These are phyloP conservation scores for Selaginella moellendorffii DNA, from an alignment of 75 land plant genomes.

Conservation along the genomic window DNA sequence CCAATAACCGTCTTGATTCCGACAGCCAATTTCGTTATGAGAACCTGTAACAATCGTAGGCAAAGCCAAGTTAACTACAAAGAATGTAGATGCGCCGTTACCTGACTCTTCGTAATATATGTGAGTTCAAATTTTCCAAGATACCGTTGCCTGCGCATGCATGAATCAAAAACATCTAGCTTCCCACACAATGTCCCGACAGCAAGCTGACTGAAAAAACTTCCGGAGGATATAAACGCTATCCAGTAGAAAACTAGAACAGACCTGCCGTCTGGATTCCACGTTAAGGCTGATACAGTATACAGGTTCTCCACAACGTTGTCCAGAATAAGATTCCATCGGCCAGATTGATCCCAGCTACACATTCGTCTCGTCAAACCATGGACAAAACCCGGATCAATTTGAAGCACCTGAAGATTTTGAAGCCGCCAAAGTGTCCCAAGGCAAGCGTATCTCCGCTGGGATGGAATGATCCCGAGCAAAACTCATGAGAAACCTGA, in stretches of 20 bases:
- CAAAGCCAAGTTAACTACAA: neutral
- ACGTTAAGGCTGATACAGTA: slow-evolving; percentile 18
- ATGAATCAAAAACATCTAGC: slow-evolving; percentile 27
- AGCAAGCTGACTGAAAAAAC: slow-evolving; percentile 21
- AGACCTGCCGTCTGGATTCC: slow-evolving; percentile 40
- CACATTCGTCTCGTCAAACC: neutral
- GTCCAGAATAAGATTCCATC: neutral
- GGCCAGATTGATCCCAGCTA: neutral
- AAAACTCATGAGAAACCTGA: slow-evolving; percentile 15
- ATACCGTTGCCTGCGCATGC: slow-evolving; percentile 15
- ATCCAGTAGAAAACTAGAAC: neutral
- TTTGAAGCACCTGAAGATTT: slow-evolving; percentile 15
- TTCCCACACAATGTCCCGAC: slow-evolving; percentile 29
- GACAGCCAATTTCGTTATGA: slow-evolving; percentile 17
- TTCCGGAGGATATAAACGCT: neutral
- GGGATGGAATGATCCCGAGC: slow-evolving; percentile 21
- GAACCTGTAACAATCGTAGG: slow-evolving; percentile 15
- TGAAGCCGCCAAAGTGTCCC: slow-evolving; percentile 23
- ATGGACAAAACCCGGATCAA: neutral
- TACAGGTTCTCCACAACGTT: slow-evolving; percentile 17
- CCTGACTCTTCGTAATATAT: slow-evolving; percentile 28
- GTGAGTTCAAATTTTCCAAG: slow-evolving; percentile 26
- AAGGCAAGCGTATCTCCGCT: slow-evolving; percentile 24
- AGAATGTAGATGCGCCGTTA: neutral
- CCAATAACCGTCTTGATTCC: slow-evolving; percentile 12